These are phyloP conservation scores for Starmerella tilneyi DNA, from an alignment of 805 yeast genomes.

Conservation along the genomic window DNA sequence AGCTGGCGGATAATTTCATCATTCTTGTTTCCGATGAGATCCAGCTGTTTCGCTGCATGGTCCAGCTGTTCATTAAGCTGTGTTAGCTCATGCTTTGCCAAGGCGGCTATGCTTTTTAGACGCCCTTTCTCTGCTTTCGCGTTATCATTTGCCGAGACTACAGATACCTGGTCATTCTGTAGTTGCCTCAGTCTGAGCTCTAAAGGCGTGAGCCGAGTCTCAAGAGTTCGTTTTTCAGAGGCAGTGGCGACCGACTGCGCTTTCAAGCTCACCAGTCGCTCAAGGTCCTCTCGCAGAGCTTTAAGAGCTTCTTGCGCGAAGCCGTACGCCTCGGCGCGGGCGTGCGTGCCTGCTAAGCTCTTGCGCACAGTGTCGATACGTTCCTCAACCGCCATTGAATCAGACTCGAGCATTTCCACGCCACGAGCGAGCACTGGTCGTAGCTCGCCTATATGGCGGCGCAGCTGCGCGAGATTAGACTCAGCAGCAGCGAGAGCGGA, in stretches of 20 bases:
- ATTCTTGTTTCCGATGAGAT: background rate
- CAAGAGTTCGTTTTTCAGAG: background rate
- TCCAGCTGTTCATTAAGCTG: background rate
- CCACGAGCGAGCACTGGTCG: conserved; percentile 3
- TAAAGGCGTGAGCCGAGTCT: background rate
- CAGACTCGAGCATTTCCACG: background rate
- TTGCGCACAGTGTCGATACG: background rate
- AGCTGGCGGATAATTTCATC: background rate
- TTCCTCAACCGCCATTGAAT: background rate
- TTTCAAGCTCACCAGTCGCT: background rate
- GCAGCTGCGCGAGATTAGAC: background rate
- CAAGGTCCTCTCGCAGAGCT: background rate
- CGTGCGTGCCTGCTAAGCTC: background rate
- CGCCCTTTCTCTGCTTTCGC: background rate
- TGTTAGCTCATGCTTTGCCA: background rate
- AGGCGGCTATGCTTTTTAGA: background rate
- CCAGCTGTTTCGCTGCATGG: background rate
- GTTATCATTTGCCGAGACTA: background rate
- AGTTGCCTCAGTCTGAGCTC: background rate
- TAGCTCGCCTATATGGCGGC: background rate
- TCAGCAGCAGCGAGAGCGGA: background rate
- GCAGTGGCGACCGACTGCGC: background rate
- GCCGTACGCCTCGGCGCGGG: background rate
- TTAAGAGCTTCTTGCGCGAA: background rate
- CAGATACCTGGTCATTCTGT: background rate